Percentiles rank a stretch among this genome's conserved stretches.
These are phyloP conservation scores for Papiliotrema fonsecae DNA, from an alignment of 1,284 basidiomycete species.

Conservation along the genomic window DNA sequence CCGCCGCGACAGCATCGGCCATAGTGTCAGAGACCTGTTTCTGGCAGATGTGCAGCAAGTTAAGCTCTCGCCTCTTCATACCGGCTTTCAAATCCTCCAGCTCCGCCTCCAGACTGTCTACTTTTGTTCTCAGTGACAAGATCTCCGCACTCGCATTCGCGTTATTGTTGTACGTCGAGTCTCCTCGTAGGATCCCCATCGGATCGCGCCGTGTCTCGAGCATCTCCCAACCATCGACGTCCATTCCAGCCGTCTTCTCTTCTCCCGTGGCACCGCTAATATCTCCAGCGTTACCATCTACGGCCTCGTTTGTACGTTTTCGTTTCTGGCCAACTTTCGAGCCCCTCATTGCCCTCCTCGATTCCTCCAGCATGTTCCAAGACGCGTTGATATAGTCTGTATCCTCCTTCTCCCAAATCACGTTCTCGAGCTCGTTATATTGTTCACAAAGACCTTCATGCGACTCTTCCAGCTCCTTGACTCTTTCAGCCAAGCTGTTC, in stretches of 20 bases:
- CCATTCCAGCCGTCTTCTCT: neutral
- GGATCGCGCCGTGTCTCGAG: slow-evolving; percentile 1
- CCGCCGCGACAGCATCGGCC: no score
- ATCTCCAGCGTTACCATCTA: no score
- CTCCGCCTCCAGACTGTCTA: no score
- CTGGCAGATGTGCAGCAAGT: no score
- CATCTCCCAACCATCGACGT: neutral
- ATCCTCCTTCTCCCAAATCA: neutral
- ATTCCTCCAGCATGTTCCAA: neutral
- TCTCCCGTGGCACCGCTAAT: no score
- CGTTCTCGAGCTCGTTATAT: slow-evolving; percentile 12
- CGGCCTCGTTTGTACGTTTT: neutral
- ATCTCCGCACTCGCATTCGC: no score
- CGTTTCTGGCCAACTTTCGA: neutral
- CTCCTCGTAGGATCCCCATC: neutral
- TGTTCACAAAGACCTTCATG: neutral
- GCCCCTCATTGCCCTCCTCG: neutral
- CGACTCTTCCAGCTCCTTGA: neutral
- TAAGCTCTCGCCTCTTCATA: no score
- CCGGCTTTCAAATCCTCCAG: no score
- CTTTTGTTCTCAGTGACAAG: no score
- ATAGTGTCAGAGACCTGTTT: no score
- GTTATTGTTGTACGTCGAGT: no score
- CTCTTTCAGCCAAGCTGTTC: neutral
- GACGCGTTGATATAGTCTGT: neutral